These are phyloP conservation scores for Salix koriyanagi DNA, from an alignment of 345 rosid species.

Conservation along the genomic window DNA sequence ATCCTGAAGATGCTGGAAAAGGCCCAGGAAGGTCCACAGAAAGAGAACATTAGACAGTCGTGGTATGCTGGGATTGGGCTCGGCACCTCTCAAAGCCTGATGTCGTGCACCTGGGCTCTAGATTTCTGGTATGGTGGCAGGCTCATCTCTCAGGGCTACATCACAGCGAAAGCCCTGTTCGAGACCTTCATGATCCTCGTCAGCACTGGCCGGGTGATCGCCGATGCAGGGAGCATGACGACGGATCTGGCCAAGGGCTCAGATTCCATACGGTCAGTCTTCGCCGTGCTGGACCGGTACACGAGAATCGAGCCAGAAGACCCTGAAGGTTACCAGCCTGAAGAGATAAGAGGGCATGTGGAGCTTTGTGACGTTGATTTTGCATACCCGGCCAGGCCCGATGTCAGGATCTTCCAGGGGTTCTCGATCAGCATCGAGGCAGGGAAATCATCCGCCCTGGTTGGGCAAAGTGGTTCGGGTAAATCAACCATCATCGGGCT, in stretches of 20 bases:
- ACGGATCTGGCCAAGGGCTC: constrained; percentile 27
- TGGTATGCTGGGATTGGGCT: constrained; percentile 37
- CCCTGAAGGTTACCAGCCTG: constrained; percentile 5
- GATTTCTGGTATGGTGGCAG: constrained; percentile 33
- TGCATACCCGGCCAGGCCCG: constrained; percentile 29
- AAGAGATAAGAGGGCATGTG: constrained; percentile 12
- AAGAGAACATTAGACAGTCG: constrained; percentile 29
- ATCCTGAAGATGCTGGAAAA: constrained; percentile 36
- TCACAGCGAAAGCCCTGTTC: constrained; percentile 15
- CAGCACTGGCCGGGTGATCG: constrained; percentile 28
- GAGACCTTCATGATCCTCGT: constrained; percentile 28
- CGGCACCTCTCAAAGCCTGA: constrained; percentile 36
- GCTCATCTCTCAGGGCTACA: constrained; percentile 22
- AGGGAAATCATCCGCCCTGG: constrained; percentile 29
- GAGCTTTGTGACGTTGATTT: constrained; percentile 22
- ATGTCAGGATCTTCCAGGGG: constrained; percentile 17
- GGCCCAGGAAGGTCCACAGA: constrained; percentile 38
- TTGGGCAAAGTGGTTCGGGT: constrained; percentile 33
- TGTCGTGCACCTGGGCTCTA: constrained; percentile 31
- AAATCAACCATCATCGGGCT: constrained; percentile 29
- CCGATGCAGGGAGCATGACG: constrained; percentile 29
- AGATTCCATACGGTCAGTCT: constrained; percentile 22
- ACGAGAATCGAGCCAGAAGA: constrained; percentile 27
- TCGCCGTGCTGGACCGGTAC: constrained; percentile 18
- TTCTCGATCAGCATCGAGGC: constrained; percentile 25